Evolutionary conservation across 805 yeast species (phyloP), one percentile per base, ranked within the genome.

Genomic region (Lachancea kluyveri): DNA sequence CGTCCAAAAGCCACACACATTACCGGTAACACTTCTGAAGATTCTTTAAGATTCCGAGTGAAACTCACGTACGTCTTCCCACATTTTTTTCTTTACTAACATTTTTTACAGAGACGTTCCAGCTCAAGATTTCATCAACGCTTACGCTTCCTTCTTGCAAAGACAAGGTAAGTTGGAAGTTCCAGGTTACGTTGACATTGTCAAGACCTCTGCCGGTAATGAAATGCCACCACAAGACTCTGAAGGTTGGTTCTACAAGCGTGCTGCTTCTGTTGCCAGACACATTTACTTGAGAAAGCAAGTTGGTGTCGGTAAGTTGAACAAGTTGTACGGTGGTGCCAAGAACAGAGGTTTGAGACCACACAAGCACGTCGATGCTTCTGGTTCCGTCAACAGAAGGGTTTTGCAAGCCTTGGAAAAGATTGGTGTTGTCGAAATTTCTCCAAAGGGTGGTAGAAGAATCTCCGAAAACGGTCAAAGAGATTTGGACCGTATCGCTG

Each of bases 401-500:
- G 96, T 84, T 56, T 77, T 92, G 64, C 98, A 92, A 75, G 79
- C 97, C 61, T 84, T 92, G 64, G 96, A 88, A 79, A 88, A 90
- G 78, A 82, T 92, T 51, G 97, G 97, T 69, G 86, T 92, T 57
- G 74, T 92, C 58, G 98, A 90, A 76, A 75, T 82, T 67, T 79
- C 95, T 65, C 84, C 87, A 72, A 86, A 85, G 74, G 96, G 96
- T 68, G 98, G 98, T 71, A 92, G 98, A 81, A 86, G 88, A 73
- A 86, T 92, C 79, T 82, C 96, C 49, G 96, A 86, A 68, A 84
- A 87, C 74, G 99, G 99, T 68, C 97, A 90, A 77, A 88, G 98
- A 85, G 99, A 92, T 77, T 83, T 92, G 76, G 99, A 92, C 77
- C 96, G 99, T 81, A 90, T 90, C 70, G 97, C 97, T 65, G 95